phyloP scores from a whole-genome alignment of 768 basidiomycete genomes.

The Vararia minispora region DNA sequence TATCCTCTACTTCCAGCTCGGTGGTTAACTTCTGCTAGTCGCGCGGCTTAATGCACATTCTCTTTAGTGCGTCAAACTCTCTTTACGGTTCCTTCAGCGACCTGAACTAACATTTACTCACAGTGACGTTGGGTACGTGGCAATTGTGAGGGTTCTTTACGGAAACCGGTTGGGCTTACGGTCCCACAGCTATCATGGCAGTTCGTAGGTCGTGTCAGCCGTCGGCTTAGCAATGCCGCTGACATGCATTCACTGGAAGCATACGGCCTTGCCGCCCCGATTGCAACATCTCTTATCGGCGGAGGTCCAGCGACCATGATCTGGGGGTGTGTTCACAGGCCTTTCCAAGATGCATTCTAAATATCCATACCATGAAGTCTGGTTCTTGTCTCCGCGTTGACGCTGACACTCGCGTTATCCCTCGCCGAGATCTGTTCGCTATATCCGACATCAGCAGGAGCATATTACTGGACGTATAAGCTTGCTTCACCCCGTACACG shows the following conservation, averaged over 20 bases:
- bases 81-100: background rate
- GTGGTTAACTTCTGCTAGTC: background rate
- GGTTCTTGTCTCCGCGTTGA: conserved; percentile 38
- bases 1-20: background rate
- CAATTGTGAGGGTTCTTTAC: conserved; percentile 18
- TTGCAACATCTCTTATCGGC: conserved; percentile 41
- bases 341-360: background rate
- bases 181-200: conserved; percentile 40
- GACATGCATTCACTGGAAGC: conserved; percentile 24
- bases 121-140: conserved; percentile 3
- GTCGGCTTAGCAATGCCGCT: background rate
- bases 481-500: conserved; percentile 41
- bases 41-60: conserved; percentile 1
- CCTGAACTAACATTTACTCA: background rate
- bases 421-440: conserved; percentile 49
- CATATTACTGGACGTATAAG: conserved; percentile 59
- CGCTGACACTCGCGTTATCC: conserved; percentile 38
- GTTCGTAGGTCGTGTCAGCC: conserved; percentile 39
- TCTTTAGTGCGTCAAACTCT: background rate
- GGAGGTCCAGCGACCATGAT: conserved; percentile 48
- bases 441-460: conserved; percentile 50
- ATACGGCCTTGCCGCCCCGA: conserved; percentile 43
- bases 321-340: conserved; percentile 34
- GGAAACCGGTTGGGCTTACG: conserved; percentile 33
- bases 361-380: conserved; percentile 23